These are phyloP conservation scores for Crithidia sp. DNA, from an alignment of 208 protist genomes.

Conservation along the genomic window DNA sequence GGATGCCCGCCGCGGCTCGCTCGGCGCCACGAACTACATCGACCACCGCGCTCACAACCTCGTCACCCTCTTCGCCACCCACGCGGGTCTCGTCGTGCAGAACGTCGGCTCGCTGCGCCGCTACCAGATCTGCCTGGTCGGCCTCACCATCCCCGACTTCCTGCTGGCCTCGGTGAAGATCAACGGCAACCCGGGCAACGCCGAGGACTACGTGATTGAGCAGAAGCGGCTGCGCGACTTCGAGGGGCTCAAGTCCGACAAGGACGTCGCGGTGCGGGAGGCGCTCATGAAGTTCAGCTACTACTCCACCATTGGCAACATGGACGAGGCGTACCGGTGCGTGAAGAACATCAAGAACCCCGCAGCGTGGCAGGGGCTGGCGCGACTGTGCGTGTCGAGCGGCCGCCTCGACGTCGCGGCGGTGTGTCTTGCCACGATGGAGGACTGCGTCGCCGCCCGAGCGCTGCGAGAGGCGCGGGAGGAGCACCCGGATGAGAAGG, in stretches of 20 bases:
- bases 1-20: conserved; percentile 38
- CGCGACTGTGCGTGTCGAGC: conserved; percentile 95
- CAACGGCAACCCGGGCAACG: conserved; percentile 73
- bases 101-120: conserved; percentile 75
- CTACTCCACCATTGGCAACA: conserved; percentile 96
- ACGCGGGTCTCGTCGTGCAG: conserved; percentile 83
- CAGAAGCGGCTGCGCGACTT: conserved; percentile 93
- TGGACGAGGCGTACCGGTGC: conserved; percentile 97
- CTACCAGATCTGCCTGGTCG: conserved; percentile 90
- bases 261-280: conserved; percentile 87
- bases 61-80: conserved; percentile 89
- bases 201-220: conserved; percentile 90
- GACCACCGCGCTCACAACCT: conserved; percentile 73
- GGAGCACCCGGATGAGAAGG: conserved; percentile 84
- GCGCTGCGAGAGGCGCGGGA: conserved; percentile 86
- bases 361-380: conserved; percentile 95
- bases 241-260: conserved; percentile 90
- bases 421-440: conserved; percentile 95
- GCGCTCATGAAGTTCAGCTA: conserved; percentile 97
- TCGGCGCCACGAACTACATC: conserved; percentile 69
- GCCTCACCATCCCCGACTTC: conserved; percentile 93
- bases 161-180: conserved; percentile 87
- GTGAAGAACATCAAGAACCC: conserved; percentile 95
- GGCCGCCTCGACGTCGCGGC: conserved; percentile 94
- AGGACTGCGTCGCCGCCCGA: conserved; percentile 90